A percentile compares a stretch with the other conserved stretches of the same genome.
Evolutionary conservation across 2,329 filamentous ascomycete species (phyloP).

Genomic region (Biscogniauxia marginata): DNA sequence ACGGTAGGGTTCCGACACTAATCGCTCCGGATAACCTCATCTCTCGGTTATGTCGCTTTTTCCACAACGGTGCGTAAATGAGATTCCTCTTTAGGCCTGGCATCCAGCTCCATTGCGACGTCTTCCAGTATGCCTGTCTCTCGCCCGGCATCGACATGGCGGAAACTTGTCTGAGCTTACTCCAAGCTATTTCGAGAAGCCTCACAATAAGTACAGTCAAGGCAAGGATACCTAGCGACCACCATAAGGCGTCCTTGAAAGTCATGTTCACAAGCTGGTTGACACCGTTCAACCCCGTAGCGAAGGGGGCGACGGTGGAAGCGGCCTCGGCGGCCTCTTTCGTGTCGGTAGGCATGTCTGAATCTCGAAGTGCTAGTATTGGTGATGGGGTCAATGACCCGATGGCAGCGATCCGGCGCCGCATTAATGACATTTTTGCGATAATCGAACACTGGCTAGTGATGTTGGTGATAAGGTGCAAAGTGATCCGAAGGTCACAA

Average conservation of each 20-base stretch:
- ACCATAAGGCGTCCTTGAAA: slow-evolving; percentile 59
- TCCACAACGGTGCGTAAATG: slow-evolving; percentile 62
- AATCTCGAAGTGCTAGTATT: slow-evolving; percentile 27
- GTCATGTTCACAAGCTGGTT: slow-evolving; percentile 57
- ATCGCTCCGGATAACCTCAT: slow-evolving; percentile 58
- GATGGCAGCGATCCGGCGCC: slow-evolving; percentile 34
- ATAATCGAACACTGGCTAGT: slow-evolving; percentile 7
- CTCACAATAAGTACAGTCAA: slow-evolving; percentile 54
- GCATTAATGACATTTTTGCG: slow-evolving; percentile 30
- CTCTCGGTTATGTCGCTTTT: slow-evolving; percentile 67
- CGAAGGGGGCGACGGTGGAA: slow-evolving; percentile 55
- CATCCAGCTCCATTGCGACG: slow-evolving; percentile 58
- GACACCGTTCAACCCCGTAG: slow-evolving; percentile 58
- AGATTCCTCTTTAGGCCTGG: slow-evolving; percentile 62
- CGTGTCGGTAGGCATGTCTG: slow-evolving; percentile 18
- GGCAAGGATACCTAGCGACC: slow-evolving; percentile 56
- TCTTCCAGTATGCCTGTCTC: slow-evolving; percentile 59
- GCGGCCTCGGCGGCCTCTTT: slow-evolving; percentile 23
- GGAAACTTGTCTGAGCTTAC: slow-evolving; percentile 57
- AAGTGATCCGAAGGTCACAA: slow-evolving; percentile 4
- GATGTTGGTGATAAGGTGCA: slow-evolving; percentile 8
- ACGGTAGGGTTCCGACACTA: slow-evolving; percentile 61
- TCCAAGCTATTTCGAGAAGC: slow-evolving; percentile 52
- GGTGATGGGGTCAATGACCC: slow-evolving; percentile 27
- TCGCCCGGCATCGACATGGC: slow-evolving; percentile 54